Conservation (phyloP, 2,329 filamentous ascomycete species). For the Hypoxylon sp. region DNA sequence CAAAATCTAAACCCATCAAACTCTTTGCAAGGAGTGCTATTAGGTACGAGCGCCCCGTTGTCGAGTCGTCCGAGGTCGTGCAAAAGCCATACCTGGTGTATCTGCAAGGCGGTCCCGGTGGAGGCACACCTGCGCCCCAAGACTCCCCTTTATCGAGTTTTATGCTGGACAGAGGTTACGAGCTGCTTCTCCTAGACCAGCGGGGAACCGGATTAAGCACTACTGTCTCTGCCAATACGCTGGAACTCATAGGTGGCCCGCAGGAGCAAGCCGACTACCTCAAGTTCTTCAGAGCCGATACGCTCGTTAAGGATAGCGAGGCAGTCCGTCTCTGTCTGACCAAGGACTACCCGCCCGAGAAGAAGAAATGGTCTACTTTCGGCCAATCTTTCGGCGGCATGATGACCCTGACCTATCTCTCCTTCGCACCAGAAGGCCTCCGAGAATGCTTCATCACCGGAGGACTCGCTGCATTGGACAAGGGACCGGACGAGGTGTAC, state of each 20-base stretch:
- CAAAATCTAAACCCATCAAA: conserved; percentile 72
- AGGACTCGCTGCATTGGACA: conserved; percentile 83
- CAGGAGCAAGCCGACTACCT: conserved; percentile 84
- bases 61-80: conserved; percentile 58
- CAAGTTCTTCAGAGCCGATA: conserved; percentile 88
- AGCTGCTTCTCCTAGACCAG: conserved; percentile 90
- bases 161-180: conserved; percentile 84
- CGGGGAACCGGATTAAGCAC: conserved; percentile 89
- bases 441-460: conserved; percentile 88
- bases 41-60: conserved; percentile 75
- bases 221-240: conserved; percentile 80
- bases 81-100: conserved; percentile 76
- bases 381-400: conserved; percentile 96
- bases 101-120: conserved; percentile 88
- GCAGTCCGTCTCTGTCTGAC: conserved; percentile 85
- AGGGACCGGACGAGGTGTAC: conserved; percentile 82
- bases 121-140: conserved; percentile 81
- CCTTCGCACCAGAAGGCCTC: conserved; percentile 81
- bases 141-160: conserved; percentile 78
- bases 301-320: conserved; percentile 90
- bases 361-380: conserved; percentile 86
- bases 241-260: conserved; percentile 74
- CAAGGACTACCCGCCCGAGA: conserved; percentile 74
- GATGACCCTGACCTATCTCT: conserved; percentile 86
- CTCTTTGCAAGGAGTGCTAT: conserved; percentile 84